Conservation (phyloP, 371 early-diverging fungal genomes). For the Mortierella sp. region DNA sequence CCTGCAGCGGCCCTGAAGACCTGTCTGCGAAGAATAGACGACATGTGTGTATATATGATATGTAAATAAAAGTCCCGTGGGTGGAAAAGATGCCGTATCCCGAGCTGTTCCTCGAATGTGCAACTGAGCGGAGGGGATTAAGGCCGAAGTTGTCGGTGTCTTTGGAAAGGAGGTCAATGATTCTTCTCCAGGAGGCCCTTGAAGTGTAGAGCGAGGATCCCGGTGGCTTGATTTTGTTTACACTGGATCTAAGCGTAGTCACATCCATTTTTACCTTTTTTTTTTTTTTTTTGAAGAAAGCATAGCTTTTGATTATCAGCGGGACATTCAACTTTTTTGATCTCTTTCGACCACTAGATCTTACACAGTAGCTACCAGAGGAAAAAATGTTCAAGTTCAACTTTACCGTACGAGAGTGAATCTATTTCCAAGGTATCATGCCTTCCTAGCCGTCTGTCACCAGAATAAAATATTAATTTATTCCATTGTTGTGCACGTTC, state of each 20-base stretch:
- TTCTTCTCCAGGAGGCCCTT: no score
- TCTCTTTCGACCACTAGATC: no score
- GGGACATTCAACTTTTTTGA: no score
- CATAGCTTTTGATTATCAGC: neutral
- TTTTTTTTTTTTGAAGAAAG: slow-evolving; percentile 5
- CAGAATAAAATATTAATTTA: neutral
- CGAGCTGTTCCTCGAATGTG: neutral
- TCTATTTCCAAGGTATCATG: neutral
- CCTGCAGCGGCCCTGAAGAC: slow-evolving; percentile 35
- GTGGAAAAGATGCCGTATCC: neutral
- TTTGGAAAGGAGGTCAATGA: neutral
- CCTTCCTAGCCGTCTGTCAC: neutral
- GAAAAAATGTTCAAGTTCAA: slow-evolving; percentile 66
- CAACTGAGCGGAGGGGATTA: neutral
- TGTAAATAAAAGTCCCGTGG: neutral
- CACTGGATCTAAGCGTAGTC: slow-evolving; percentile 9
- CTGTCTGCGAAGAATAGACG: slow-evolving; percentile 45
- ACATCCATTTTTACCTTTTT: neutral
- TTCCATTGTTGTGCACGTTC: neutral
- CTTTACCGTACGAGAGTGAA: slow-evolving; percentile 62
- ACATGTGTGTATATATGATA: slow-evolving; percentile 21
- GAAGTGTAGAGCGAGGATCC: slow-evolving; percentile 11
- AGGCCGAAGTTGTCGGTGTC: neutral
- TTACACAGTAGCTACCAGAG: neutral
- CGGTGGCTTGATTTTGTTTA: slow-evolving; percentile 45